Evolutionary conservation across 345 rosid genomes (phyloP), one percentile per base, ranked within the genome.

Genomic region (Trapa bicornis): DNA sequence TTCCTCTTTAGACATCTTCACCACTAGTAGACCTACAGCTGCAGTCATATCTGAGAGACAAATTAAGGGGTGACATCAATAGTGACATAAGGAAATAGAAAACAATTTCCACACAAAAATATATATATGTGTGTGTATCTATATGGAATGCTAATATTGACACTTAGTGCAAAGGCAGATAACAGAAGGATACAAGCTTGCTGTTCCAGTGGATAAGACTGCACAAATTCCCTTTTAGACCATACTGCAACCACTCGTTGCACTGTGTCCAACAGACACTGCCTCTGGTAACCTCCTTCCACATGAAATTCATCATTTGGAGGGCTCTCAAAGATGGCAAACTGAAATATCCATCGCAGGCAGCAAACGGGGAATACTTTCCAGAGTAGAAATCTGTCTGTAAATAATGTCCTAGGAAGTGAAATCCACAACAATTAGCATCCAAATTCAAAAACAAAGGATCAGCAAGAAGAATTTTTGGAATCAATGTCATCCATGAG

Each of bases 351-450:
- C 99, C 97, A 91, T 74, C 83, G 82, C 68, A 91, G 85, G 83
- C 97, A 94, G 74, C 85, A 72, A 50, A 88, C 63, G 70, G 99
- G 96, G 76, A 89, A 87, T 67, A 94, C 87, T 83, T 94, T 91
- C 99, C 99, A 94, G 3, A 91, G 86, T 74, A 91, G 78, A 80
- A 94, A 91, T 67, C 87, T 94, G 75, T 94, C 92, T 71, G 85
- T 74, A 78, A 91, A 86, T 81, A 94, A 69, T 67, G 87, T 79
- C 85, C 99, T 94, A 85, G 47, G 47, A 67, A 77, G 65, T 65
- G 48, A 58, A 77, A 69, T 36, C 35, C 58, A 38, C 33, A 58
- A 16, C 37, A 68, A 56, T 38, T 14, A n/a, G 22, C 11, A 54
- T 50, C 54, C 12, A 16, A 10, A 50, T 17, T 13, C 22, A 54